A percentile compares a stretch with the other conserved stretches of the same genome.
Evolutionary conservation across 2,329 filamentous ascomycete genomes (phyloP).

Genomic region (Cytospora piceicola): DNA sequence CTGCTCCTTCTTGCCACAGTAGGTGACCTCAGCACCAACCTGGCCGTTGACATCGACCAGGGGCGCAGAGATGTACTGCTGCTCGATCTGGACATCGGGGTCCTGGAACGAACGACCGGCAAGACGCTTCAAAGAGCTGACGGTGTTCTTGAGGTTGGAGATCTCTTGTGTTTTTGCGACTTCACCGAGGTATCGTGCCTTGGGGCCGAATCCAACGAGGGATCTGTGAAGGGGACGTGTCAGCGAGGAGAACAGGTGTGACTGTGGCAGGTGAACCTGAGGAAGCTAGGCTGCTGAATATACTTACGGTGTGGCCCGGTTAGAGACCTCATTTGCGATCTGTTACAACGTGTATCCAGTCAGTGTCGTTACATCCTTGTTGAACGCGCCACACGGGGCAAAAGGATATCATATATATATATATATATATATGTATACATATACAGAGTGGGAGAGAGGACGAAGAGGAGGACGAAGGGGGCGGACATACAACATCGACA

Average conservation of each 20-base stretch:
- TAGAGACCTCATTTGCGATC: constrained; percentile 99
- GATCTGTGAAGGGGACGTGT: constrained; percentile 60
- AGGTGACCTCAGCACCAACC: constrained; percentile 91
- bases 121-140: constrained; percentile 89
- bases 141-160: constrained; percentile 99
- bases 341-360: constrained; percentile 45
- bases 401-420: background rate
- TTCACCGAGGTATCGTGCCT: constrained; percentile 92
- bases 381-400: constrained; percentile 18
- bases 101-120: constrained; percentile 85
- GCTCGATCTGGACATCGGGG: constrained; percentile 90
- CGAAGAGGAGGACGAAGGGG: constrained; percentile 24
- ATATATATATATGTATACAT: background rate
- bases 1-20: constrained; percentile 91
- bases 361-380: constrained; percentile 19
- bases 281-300: constrained; percentile 10
- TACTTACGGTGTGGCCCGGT: constrained; percentile 95
- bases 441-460: too few relatives aligned
- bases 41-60: constrained; percentile 91
- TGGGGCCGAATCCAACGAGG: constrained; percentile 92
- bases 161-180: constrained; percentile 98
- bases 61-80: constrained; percentile 83
- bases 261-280: constrained; percentile 24
- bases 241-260: constrained; percentile 22
- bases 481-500: constrained; percentile 90